Percentiles rank a stretch among this genome's conserved stretches.
Evolutionary conservation across 2,329 filamentous ascomycete genomes (phyloP).

Genomic region (Dactylellina drechsleri): DNA sequence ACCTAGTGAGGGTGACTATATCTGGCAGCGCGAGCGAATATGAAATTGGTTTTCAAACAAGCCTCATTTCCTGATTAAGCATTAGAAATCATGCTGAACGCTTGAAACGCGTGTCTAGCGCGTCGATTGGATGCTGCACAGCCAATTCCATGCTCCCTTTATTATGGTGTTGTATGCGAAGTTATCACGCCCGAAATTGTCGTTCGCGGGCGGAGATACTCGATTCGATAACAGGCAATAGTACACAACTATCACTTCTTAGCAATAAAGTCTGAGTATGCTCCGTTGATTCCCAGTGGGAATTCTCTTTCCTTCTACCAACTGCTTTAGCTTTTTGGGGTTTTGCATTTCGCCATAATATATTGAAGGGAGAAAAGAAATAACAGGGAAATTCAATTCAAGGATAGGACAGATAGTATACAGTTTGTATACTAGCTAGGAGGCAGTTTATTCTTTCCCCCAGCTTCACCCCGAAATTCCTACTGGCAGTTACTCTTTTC

Average conservation of each 20-base stretch:
- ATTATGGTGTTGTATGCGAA: not conserved
- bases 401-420: not conserved
- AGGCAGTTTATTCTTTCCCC: not conserved
- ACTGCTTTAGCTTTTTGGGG: conserved; percentile 10
- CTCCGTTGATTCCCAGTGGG: conserved; percentile 26
- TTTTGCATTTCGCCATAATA: not conserved
- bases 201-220: conserved; percentile 3
- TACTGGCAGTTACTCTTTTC: conserved; percentile 35
- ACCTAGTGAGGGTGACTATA: not conserved
- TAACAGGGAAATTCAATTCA: not conserved
- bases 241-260: conserved; percentile 2
- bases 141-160: not conserved
- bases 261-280: conserved; percentile 36
- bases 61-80: not conserved
- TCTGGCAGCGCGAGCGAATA: not conserved
- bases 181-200: conserved; percentile 3
- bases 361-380: not conserved
- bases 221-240: not conserved
- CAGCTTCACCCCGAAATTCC: not conserved
- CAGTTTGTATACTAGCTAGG: not conserved
- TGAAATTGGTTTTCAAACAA: conserved; percentile 3
- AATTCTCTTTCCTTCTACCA: conserved; percentile 19
- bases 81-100: not conserved
- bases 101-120: not conserved
- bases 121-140: not conserved